Evolutionary conservation across 345 rosid genomes (phyloP).

Genomic region (Pelargonium nanum): DNA sequence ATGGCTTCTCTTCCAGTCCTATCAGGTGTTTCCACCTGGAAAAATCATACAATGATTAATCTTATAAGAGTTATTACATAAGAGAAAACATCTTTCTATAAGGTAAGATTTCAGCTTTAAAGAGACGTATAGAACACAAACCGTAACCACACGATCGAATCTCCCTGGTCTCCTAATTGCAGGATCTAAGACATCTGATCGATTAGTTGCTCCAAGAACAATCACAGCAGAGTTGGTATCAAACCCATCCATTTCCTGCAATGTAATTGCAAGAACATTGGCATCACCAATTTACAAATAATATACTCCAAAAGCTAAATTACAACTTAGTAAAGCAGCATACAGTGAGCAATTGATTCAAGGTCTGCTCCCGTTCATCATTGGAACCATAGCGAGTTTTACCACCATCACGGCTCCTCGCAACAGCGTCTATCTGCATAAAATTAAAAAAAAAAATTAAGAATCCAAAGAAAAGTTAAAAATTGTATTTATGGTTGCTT

Average conservation of each 20-base stretch:
- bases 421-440: constrained; percentile 92
- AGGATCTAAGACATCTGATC: constrained; percentile 92
- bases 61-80: constrained; percentile 4
- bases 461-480: constrained; percentile 3
- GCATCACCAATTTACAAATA: not conserved
- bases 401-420: constrained; percentile 94
- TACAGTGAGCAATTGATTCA: constrained; percentile 95
- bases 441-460: constrained; percentile 3
- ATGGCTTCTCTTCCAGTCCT: constrained; percentile 89
- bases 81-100: constrained; percentile 4
- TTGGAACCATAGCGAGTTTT: constrained; percentile 76
- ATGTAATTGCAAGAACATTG: constrained; percentile 15
- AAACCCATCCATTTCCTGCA: constrained; percentile 99
- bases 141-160: constrained; percentile 95
- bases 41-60: constrained; percentile 7
- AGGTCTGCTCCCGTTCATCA: constrained; percentile 95
- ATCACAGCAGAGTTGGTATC: constrained; percentile 91
- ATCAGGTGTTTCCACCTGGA: constrained; percentile 89
- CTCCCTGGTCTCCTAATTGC: constrained; percentile 96
- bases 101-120: constrained; percentile 6
- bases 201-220: constrained; percentile 97
- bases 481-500: not conserved
- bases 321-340: constrained; percentile 13
- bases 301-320: constrained; percentile 2
- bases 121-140: constrained; percentile 23